Conservation (phyloP, 2,329 filamentous ascomycete species). For the Aspergillus niger region DNA sequence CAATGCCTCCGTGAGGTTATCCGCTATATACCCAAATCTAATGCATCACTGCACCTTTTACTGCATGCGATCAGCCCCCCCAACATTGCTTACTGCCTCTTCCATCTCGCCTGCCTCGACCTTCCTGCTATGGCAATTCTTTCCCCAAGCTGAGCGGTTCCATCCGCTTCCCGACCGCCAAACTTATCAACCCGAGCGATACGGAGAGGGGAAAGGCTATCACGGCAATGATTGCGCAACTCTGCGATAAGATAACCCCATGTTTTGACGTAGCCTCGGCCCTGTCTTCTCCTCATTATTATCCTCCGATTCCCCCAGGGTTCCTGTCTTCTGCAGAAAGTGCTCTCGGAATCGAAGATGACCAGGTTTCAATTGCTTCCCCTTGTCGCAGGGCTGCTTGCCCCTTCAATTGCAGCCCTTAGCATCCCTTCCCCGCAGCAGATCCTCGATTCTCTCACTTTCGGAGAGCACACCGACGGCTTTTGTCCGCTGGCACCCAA, state of each 20-base stretch:
- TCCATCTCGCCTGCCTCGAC: not conserved
- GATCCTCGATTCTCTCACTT: constrained; percentile 19
- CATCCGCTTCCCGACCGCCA: not conserved
- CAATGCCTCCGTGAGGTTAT: not conserved
- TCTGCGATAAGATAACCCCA: constrained; percentile 8
- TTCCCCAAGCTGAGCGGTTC: not conserved
- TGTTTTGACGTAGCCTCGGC: not conserved
- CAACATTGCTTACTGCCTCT: not conserved
- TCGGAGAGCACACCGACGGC: constrained; percentile 11
- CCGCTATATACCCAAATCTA: not conserved
- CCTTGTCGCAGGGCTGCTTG: constrained; percentile 12
- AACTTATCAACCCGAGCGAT: constrained; percentile 4
- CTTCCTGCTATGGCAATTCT: constrained; percentile 4
- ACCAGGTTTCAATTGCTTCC: not conserved
- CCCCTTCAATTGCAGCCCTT: constrained; percentile 18
- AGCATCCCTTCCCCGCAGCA: constrained; percentile 30
- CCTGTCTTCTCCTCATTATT: constrained; percentile 3
- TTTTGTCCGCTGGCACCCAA: constrained; percentile 35
- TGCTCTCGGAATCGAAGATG: not conserved
- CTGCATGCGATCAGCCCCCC: not conserved
- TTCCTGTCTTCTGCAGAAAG: not conserved
- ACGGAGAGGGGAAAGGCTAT: not conserved
- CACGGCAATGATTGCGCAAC: constrained; percentile 7
- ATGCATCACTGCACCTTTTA: not conserved
- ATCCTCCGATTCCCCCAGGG: not conserved